Evolutionary conservation across 1,139 yeast species (phyloP).

Genomic region (Magnusiomyces magnusii): DNA sequence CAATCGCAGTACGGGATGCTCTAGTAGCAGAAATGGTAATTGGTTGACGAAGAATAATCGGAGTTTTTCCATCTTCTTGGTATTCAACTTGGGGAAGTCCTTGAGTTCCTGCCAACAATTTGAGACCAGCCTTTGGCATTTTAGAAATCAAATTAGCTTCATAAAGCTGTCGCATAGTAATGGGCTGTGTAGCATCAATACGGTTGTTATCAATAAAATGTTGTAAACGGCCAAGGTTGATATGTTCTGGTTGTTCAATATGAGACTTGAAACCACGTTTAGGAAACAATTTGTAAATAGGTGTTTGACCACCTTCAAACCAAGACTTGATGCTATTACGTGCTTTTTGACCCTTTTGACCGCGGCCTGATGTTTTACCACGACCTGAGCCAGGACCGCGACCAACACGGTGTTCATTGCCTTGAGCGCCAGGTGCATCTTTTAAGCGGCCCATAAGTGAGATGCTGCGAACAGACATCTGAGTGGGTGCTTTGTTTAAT

Average conservation of each 20-base stretch:
- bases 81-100: conserved; percentile 23
- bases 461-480: conserved; percentile 6
- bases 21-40: conserved; percentile 71
- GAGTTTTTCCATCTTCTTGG: background rate
- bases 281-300: conserved; percentile 81
- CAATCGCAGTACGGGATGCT: conserved; percentile 70
- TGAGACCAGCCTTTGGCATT: conserved; percentile 68
- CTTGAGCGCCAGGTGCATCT: conserved; percentile 30
- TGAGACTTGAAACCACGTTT: conserved; percentile 68
- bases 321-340: conserved; percentile 83
- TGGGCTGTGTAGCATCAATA: conserved; percentile 48
- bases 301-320: conserved; percentile 99
- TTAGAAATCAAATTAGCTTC: conserved; percentile 69
- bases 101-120: conserved; percentile 64
- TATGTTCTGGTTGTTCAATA: conserved; percentile 29
- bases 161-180: conserved; percentile 65
- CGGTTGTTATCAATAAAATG: conserved; percentile 35
- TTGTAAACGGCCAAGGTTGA: conserved; percentile 58
- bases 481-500: background rate
- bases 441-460: conserved; percentile 17
- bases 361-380: conserved; percentile 93
- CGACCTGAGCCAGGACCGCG: conserved; percentile 93
- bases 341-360: conserved; percentile 98
- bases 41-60: conserved; percentile 38
- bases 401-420: conserved; percentile 66